Evolutionary conservation across 1,139 yeast species (phyloP), one percentile per base, ranked within the genome.

Genomic region (Yamadazyma aaseri): DNA sequence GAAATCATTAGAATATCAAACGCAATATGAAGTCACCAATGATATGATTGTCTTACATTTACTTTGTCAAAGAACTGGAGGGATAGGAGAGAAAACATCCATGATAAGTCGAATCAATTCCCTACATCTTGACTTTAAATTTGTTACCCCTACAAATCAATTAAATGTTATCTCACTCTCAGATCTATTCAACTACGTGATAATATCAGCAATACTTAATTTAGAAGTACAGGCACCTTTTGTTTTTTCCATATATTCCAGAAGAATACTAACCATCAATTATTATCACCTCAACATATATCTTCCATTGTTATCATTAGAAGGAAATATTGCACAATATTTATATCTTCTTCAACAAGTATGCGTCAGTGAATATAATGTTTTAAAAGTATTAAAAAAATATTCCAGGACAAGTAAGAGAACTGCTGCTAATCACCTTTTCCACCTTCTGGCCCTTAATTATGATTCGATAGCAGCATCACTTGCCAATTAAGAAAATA

Each of bases 221-320:
- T 43, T 63, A 17, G 74, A 68, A 41, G 38, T 33, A 26, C 34
- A 37, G 28, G 56, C 46, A 31, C 75, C 75, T 1, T 50, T 65
- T 11, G 55, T 63, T 2, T 66, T 67, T 37, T 65, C 72, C n/a
- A 49, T 45, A 17, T 53, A 57, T 36, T 71, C 71, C 1, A 47
- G 73, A 20, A 48, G 43, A 12, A 43, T 54, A 20, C 50, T 66
- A 30, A 40, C 41, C 22, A 35, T 51, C 17, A 65, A 63, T 44
- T 56, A 60, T 44, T 40, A n/a, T n/a, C n/a, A n/a, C n/a, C n/a
- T n/a, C n/a, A n/a, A n/a, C n/a, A n/a, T n/a, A n/a, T n/a, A n/a
- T n/a, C n/a, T n/a, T n/a, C n/a, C n/a, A n/a, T n/a, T n/a, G n/a
- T n/a, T n/a, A n/a, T n/a, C n/a, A n/a, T n/a, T n/a, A n/a, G n/a